Percentiles rank a stretch among this genome's conserved stretches.
phyloP scores from a whole-genome alignment of 2,329 filamentous ascomycete species.

The Thelonectria olida region DNA sequence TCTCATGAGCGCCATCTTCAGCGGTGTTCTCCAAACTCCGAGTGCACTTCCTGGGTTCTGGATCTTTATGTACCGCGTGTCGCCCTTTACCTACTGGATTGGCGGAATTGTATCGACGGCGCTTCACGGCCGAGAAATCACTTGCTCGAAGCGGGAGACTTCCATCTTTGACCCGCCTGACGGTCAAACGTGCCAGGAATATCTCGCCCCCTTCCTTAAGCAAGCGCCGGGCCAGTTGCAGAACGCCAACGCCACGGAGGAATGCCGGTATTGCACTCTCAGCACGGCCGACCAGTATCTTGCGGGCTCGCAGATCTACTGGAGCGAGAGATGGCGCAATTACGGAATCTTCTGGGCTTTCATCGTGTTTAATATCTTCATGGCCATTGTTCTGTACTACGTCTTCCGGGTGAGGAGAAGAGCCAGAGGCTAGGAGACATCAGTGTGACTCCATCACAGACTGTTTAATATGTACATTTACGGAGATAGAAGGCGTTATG shows the following conservation, averaged over 20 bases:
- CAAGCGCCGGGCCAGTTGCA: conserved; percentile 66
- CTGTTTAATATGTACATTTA: background rate
- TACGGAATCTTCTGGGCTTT: conserved; percentile 76
- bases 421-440: conserved; percentile 27
- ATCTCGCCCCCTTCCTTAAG: conserved; percentile 66
- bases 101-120: conserved; percentile 73
- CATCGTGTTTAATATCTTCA: conserved; percentile 69
- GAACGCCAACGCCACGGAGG: conserved; percentile 63
- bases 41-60: conserved; percentile 73
- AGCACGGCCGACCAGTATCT: conserved; percentile 70
- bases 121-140: conserved; percentile 63
- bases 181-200: conserved; percentile 69
- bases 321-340: conserved; percentile 71
- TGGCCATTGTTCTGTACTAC: conserved; percentile 70
- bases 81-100: conserved; percentile 75
- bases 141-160: conserved; percentile 64
- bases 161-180: conserved; percentile 71
- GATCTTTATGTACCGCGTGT: conserved; percentile 78
- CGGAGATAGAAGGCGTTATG: background rate
- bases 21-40: conserved; percentile 70
- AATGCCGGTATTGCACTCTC: conserved; percentile 75
- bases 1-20: conserved; percentile 68
- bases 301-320: conserved; percentile 56
- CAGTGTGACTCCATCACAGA: no score
- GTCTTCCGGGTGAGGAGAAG: conserved; percentile 62